Conservation (phyloP, 352 stramenopile genomes). For the Globisporangium canariense region DNA sequence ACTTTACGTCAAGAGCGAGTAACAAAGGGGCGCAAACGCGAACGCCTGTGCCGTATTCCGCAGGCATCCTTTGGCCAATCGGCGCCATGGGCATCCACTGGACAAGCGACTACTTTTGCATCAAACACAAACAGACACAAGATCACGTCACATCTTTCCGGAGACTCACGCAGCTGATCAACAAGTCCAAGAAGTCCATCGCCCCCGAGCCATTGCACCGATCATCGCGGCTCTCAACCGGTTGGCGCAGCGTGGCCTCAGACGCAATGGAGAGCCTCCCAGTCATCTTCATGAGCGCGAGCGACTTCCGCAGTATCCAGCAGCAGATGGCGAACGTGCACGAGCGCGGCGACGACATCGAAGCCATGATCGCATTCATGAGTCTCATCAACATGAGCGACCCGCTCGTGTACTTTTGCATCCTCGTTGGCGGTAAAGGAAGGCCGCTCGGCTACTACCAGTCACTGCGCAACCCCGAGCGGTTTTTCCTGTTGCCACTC, state of each 20-base stretch:
- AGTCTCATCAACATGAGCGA: slow-evolving; percentile 42
- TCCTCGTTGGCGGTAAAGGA: neutral
- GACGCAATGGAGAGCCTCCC: slow-evolving; percentile 2
- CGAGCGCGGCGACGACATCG: slow-evolving; percentile 11
- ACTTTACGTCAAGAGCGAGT: neutral
- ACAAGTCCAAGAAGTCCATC: neutral
- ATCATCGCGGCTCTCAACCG: neutral
- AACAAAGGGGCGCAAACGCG: neutral
- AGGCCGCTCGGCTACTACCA: slow-evolving; percentile 5
- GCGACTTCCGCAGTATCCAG: slow-evolving; percentile 1
- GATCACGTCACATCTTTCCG: neutral
- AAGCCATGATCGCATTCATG: slow-evolving; percentile 28
- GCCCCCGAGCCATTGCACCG: neutral
- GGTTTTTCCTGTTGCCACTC: slow-evolving; percentile 8
- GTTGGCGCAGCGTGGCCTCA: neutral
- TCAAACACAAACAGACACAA: neutral
- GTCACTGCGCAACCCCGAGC: neutral
- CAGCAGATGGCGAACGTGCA: slow-evolving; percentile 2
- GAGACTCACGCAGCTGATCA: neutral
- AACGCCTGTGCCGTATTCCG: slow-evolving; percentile 15
- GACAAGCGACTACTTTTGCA: slow-evolving; percentile 16
- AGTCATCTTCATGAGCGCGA: slow-evolving; percentile 8
- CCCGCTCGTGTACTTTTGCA: slow-evolving; percentile 28
- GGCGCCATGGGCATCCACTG: slow-evolving; percentile 17
- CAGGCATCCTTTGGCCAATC: slow-evolving; percentile 12